Evolutionary conservation across 768 basidiomycete genomes (phyloP).

Genomic region (Flagelloscypha sp.): DNA sequence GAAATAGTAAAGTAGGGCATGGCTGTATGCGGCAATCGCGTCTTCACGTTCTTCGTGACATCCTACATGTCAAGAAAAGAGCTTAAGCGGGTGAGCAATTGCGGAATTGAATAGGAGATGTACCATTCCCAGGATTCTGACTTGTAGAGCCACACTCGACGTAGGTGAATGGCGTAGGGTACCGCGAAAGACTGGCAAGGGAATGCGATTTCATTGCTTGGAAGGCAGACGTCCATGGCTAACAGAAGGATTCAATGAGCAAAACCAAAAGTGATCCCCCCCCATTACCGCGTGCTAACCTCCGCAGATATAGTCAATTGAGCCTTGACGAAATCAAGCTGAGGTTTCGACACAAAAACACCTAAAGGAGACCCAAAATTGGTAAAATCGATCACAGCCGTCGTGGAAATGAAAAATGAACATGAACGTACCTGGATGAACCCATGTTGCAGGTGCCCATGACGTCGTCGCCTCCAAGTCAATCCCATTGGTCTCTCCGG

Average conservation of each 20-base stretch:
- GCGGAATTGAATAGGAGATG: too few species aligned
- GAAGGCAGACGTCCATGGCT: slow-evolving; percentile 6
- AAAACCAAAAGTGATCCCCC: not conserved
- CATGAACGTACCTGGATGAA: too few species aligned
- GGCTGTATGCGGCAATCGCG: slow-evolving; percentile 6
- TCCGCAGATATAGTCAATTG: slow-evolving; percentile 3
- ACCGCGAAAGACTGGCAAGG: slow-evolving; percentile 5
- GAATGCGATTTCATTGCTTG: slow-evolving; percentile 2
- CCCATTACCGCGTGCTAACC: too few species aligned
- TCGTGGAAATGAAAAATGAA: too few species aligned
- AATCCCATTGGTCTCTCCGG: too few species aligned
- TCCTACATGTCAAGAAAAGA: slow-evolving; percentile 3
- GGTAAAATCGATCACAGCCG: too few species aligned
- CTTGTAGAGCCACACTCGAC: slow-evolving; percentile 7
- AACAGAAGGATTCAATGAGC: not conserved
- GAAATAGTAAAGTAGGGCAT: slow-evolving; percentile 5
- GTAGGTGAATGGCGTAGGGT: slow-evolving; percentile 1
- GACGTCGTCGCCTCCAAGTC: too few species aligned
- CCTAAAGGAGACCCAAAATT: too few species aligned
- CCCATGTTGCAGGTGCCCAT: slow-evolving; percentile 5
- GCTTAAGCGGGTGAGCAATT: too few species aligned
- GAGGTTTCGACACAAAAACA: slow-evolving; percentile 2
- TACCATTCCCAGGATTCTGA: too few species aligned
- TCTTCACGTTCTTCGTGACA: slow-evolving; percentile 6
- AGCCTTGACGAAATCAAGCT: slow-evolving; percentile 6